These are phyloP conservation scores for Leersia perrieri DNA, from an alignment of 176 grass and related monocot species.

Conservation along the genomic window DNA sequence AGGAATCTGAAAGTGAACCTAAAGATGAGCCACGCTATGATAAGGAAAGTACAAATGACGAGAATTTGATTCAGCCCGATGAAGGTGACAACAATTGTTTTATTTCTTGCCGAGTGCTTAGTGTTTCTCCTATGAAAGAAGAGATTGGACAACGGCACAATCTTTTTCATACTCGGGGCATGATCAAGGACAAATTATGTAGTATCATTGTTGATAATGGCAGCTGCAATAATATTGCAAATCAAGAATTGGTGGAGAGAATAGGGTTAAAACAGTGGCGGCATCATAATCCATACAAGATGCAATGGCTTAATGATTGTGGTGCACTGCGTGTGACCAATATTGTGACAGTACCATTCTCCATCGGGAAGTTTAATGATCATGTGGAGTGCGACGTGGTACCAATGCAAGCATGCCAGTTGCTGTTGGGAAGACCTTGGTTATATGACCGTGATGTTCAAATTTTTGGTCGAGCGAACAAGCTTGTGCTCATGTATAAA, in stretches of 20 bases:
- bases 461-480: not conserved
- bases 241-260: not conserved
- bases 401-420: not conserved
- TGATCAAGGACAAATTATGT: not conserved
- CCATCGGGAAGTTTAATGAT: not conserved
- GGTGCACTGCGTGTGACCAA: not conserved
- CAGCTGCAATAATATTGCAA: not conserved
- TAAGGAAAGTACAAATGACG: too few relatives aligned
- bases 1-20: too few relatives aligned
- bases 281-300: not conserved
- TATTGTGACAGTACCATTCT: not conserved
- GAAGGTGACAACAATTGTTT: too few relatives aligned
- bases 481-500: not conserved
- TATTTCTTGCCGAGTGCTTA: too few relatives aligned
- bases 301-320: not conserved
- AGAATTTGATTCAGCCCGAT: too few relatives aligned
- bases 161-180: not conserved
- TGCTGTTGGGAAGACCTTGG: not conserved
- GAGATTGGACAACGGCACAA: not conserved
- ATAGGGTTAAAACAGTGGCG: too few relatives aligned
- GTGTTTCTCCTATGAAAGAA: too few relatives aligned
- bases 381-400: not conserved
- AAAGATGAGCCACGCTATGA: too few relatives aligned
- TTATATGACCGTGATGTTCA: not conserved
- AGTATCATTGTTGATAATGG: not conserved